Conservation (phyloP, 805 yeast species). For the Crinitomyces ghanaensis region DNA sequence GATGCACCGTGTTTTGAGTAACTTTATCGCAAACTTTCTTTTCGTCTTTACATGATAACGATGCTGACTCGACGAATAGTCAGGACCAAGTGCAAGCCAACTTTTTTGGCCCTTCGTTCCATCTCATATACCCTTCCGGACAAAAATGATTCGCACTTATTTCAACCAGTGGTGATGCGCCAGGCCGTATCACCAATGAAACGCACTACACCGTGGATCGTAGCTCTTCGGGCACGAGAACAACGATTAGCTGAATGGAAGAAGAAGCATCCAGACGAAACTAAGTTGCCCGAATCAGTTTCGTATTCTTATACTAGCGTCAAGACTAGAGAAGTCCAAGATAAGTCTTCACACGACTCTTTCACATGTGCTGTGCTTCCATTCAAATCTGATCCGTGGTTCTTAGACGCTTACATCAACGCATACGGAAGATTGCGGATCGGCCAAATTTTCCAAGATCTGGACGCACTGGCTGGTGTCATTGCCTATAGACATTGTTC, state of each 20-base stretch:
- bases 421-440: slow-evolving; percentile 86
- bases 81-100: no score
- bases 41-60: no score
- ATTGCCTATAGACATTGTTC: slow-evolving; percentile 85
- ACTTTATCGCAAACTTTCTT: no score
- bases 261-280: slow-evolving; percentile 36
- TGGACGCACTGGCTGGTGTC: slow-evolving; percentile 89
- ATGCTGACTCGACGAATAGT: no score
- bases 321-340: slow-evolving; percentile 55
- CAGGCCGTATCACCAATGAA: slow-evolving; percentile 28
- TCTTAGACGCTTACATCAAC: slow-evolving; percentile 78
- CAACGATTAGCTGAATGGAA: slow-evolving; percentile 64
- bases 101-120: no score
- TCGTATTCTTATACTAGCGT: slow-evolving; percentile 53
- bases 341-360: slow-evolving; percentile 68
- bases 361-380: slow-evolving; percentile 43
- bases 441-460: slow-evolving; percentile 88
- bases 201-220: slow-evolving; percentile 67
- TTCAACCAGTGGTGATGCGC: slow-evolving; percentile 25
- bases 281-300: slow-evolving; percentile 31
- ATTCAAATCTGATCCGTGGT: slow-evolving; percentile 70
- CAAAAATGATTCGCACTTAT: slow-evolving; percentile 16
- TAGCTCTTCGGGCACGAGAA: slow-evolving; percentile 65
- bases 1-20: no score
- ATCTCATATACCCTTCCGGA: slow-evolving; percentile 1